Percentiles rank a stretch among this genome's conserved stretches.
These are phyloP conservation scores for Blastobotrys proliferans DNA, from an alignment of 1,139 yeast species.

Conservation along the genomic window DNA sequence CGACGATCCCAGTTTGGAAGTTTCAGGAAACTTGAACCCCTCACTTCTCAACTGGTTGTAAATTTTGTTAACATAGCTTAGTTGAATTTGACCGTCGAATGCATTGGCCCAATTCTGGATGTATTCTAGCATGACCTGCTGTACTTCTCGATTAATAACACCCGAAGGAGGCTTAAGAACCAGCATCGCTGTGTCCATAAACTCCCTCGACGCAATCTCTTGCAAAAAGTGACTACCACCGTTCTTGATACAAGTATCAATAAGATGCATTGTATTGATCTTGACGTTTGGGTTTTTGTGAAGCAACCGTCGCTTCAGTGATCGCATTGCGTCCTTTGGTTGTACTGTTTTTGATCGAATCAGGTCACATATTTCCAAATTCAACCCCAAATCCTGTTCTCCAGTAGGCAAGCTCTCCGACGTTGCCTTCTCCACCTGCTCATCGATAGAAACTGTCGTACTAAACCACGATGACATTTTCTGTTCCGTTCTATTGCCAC, in stretches of 20 bases:
- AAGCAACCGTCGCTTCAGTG: constrained; percentile 68
- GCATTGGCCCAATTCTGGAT: constrained; percentile 76
- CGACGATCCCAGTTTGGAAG: constrained; percentile 39
- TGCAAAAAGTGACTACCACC: constrained; percentile 82
- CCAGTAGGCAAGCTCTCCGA: constrained; percentile 90
- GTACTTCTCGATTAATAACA: constrained; percentile 51
- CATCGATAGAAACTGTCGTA: constrained; percentile 51
- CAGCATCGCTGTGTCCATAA: constrained; percentile 57
- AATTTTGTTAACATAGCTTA: constrained; percentile 59
- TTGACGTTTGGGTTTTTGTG: constrained; percentile 71
- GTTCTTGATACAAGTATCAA: constrained; percentile 87
- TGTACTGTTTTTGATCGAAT: constrained; percentile 81
- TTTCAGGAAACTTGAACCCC: constrained; percentile 62
- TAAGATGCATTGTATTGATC: constrained; percentile 65
- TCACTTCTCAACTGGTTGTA: constrained; percentile 55
- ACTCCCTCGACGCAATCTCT: constrained; percentile 81
- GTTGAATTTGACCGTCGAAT: constrained; percentile 64
- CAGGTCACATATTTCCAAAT: constrained; percentile 83
- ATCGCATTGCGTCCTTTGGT: constrained; percentile 80
- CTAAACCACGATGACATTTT: constrained; percentile 59
- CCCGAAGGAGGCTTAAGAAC: constrained; percentile 32
- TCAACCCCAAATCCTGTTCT: constrained; percentile 73
- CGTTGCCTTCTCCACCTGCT: constrained; percentile 71
- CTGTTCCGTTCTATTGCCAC: too few relatives aligned
- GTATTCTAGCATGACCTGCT: constrained; percentile 54